Percentiles rank a stretch among this genome's conserved stretches.
phyloP scores from a whole-genome alignment of 768 basidiomycete species.

The Macrolepiota fuliginosa region DNA sequence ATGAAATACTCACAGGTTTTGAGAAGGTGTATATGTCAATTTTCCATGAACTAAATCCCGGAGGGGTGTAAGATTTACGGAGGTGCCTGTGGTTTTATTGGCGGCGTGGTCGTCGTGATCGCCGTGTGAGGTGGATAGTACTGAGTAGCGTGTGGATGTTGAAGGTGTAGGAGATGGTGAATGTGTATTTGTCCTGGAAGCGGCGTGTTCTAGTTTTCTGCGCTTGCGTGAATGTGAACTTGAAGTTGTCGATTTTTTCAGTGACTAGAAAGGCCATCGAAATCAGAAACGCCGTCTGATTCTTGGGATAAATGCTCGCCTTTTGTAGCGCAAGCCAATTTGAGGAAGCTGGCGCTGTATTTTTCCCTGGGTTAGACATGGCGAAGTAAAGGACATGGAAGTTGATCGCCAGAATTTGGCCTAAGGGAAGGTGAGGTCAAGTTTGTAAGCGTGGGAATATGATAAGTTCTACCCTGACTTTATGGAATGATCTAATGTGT shows the following conservation, averaged over 20 bases:
- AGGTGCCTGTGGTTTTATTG: conserved; percentile 16
- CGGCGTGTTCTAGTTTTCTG: conserved; percentile 14
- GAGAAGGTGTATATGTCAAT: conserved; percentile 34
- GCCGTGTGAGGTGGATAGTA: background rate
- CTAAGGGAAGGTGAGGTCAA: background rate
- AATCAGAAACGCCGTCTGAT: background rate
- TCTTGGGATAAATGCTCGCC: conserved; percentile 27
- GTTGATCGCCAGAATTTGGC: background rate
- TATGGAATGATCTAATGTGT: no score
- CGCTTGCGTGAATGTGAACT: conserved; percentile 2
- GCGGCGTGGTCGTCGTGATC: background rate
- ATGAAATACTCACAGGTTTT: conserved; percentile 39
- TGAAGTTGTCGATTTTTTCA: conserved; percentile 13
- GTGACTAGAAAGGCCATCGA: conserved; percentile 4
- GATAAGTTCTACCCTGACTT: background rate
- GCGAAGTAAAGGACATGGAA: background rate
- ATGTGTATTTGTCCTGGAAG: background rate
- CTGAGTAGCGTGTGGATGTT: background rate
- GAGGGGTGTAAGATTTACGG: conserved; percentile 21
- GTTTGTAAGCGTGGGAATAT: conserved; percentile 10
- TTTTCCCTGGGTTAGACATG: background rate
- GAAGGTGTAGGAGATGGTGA: background rate
- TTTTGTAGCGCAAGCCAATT: conserved; percentile 61
- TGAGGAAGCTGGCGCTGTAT: conserved; percentile 34
- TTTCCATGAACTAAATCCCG: conserved; percentile 55